Evolutionary conservation across 2,329 filamentous ascomycete species (phyloP).

Genomic region (Clarireedia hainanense): DNA sequence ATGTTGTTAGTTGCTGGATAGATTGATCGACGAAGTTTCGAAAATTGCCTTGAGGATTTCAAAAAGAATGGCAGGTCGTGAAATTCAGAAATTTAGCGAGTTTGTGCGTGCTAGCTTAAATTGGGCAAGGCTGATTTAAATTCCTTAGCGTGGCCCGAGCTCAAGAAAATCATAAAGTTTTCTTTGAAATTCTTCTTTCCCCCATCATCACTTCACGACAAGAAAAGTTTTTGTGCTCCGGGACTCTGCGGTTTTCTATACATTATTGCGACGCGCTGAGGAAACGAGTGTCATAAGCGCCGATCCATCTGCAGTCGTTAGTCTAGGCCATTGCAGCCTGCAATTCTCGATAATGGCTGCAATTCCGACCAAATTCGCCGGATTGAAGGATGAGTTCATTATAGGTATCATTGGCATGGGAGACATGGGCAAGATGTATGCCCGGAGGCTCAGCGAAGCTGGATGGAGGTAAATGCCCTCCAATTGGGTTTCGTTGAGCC

Average conservation of each 20-base stretch:
- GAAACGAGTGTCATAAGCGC: neutral
- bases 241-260: neutral
- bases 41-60: conserved; percentile 4
- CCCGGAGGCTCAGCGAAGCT: conserved; percentile 75
- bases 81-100: conserved; percentile 8
- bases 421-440: conserved; percentile 99
- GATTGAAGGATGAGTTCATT: conserved; percentile 46
- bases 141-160: conserved; percentile 7
- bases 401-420: conserved; percentile 98
- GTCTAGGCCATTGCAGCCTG: no score
- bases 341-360: neutral
- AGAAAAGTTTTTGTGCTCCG: neutral
- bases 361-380: conserved; percentile 7
- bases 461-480: conserved; percentile 79
- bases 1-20: conserved; percentile 63
- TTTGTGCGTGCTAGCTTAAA: conserved; percentile 17
- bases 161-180: conserved; percentile 9
- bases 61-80: neutral
- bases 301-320: no score
- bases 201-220: conserved; percentile 2
- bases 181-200: neutral
- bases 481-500: conserved; percentile 28
- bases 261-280: neutral
- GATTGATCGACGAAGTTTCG: conserved; percentile 10
- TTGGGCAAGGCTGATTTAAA: conserved; percentile 18